These are phyloP conservation scores for Debaryomycetaceae sp. DNA, from an alignment of 1,139 yeast genomes.

Conservation along the genomic window DNA sequence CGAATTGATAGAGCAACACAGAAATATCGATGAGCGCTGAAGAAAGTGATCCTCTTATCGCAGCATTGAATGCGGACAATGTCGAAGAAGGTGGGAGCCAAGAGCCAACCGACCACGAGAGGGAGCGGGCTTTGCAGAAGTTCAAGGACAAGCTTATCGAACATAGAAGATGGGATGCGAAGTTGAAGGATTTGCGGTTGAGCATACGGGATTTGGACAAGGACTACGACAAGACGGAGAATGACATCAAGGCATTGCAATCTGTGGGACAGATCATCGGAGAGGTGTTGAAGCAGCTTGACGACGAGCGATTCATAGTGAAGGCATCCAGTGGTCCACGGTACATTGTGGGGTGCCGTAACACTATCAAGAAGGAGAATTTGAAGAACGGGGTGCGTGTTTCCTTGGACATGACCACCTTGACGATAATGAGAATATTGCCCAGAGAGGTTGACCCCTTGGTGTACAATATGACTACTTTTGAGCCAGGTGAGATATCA, in stretches of 20 bases:
- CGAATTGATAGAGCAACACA: background rate
- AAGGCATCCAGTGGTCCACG: constrained; percentile 98
- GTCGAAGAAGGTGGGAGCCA: constrained; percentile 13
- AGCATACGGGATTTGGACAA: constrained; percentile 81
- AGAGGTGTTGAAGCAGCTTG: constrained; percentile 92
- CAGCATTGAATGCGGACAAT: constrained; percentile 56
- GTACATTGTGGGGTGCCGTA: constrained; percentile 95
- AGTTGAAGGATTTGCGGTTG: constrained; percentile 79
- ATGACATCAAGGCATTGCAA: constrained; percentile 94
- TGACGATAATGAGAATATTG: constrained; percentile 94
- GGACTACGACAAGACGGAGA: constrained; percentile 89
- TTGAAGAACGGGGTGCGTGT: constrained; percentile 95
- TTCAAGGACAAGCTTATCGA: constrained; percentile 86
- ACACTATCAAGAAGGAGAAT: constrained; percentile 78
- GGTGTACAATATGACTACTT: constrained; percentile 97
- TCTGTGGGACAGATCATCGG: constrained; percentile 98
- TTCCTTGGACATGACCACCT: constrained; percentile 94
- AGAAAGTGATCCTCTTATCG: constrained; percentile 70
- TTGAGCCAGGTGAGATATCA: constrained; percentile 94
- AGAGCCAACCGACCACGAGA: constrained; percentile 60
- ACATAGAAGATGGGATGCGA: constrained; percentile 93
- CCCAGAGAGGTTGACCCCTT: constrained; percentile 98
- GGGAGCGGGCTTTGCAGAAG: constrained; percentile 73
- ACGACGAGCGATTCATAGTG: constrained; percentile 92
- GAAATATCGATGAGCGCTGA: constrained; percentile 44